Conservation (phyloP, 257 asterid genomes). For the Plantago elongata region DNA sequence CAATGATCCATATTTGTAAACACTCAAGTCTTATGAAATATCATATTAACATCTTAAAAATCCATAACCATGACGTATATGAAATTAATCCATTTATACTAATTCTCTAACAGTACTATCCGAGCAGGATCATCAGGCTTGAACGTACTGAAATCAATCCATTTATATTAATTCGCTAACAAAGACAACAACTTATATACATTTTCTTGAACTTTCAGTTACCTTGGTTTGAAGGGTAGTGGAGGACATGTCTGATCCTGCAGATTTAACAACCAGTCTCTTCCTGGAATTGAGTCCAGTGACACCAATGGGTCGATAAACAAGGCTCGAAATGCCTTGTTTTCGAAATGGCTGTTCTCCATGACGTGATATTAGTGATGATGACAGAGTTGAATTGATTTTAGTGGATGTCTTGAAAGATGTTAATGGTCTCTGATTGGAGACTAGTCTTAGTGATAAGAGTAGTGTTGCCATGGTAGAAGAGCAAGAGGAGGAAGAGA, state of each 20-base stretch:
- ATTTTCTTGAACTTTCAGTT: background rate
- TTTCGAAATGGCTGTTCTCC: constrained; percentile 7
- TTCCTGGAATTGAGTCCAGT: constrained; percentile 15
- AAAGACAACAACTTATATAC: background rate
- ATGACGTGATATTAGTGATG: constrained; percentile 8
- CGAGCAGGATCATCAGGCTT: background rate
- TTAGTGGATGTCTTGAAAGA: constrained; percentile 24
- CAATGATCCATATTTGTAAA: constrained; percentile 1
- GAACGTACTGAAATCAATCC: background rate
- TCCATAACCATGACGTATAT: no score
- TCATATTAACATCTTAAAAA: no score
- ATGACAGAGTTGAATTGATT: constrained; percentile 3
- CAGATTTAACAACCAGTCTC: constrained; percentile 35
- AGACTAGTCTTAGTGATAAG: constrained; percentile 31
- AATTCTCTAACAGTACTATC: no score
- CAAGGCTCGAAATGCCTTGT: background rate
- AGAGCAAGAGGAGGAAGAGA: constrained; percentile 17
- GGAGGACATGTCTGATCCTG: constrained; percentile 39
- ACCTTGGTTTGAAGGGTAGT: constrained; percentile 49
- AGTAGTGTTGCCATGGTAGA: constrained; percentile 35
- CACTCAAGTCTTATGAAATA: no score
- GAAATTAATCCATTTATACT: no score
- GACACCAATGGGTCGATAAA: constrained; percentile 16
- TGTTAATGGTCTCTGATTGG: constrained; percentile 25
- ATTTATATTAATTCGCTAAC: no score